These are phyloP conservation scores for Cadophora luteo-olivacea DNA, from an alignment of 2,329 filamentous ascomycete species.

Conservation along the genomic window DNA sequence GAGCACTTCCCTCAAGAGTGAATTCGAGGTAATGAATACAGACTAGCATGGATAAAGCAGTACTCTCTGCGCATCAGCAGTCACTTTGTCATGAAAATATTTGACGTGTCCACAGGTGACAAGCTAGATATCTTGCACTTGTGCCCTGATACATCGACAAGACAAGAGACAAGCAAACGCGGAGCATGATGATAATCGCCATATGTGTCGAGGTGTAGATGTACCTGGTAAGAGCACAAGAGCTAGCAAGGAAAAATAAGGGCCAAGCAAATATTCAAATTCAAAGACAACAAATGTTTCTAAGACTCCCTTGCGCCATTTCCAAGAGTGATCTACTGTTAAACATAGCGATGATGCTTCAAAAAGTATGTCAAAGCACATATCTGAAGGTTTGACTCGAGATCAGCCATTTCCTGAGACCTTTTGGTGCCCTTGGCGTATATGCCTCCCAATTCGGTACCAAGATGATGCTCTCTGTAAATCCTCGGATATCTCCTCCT, in stretches of 20 bases:
- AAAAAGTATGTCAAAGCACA: slow-evolving; percentile 31
- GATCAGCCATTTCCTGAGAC: slow-evolving; percentile 67
- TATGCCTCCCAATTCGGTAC: slow-evolving; percentile 75
- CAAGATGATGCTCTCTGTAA: slow-evolving; percentile 82
- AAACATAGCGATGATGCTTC: background rate
- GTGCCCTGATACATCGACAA: background rate
- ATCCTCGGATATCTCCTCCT: slow-evolving; percentile 69
- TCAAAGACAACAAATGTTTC: background rate
- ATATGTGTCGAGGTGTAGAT: background rate
- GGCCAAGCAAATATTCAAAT: background rate
- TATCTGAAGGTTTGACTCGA: slow-evolving; percentile 75
- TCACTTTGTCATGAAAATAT: background rate
- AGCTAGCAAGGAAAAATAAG: background rate
- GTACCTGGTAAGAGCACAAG: background rate
- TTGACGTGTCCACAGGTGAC: background rate
- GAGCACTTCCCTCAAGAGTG: background rate
- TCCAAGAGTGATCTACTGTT: background rate
- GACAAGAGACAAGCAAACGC: background rate
- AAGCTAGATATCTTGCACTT: background rate
- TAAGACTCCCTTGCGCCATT: background rate
- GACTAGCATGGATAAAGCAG: background rate
- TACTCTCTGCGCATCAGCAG: background rate
- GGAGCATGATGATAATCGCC: background rate
- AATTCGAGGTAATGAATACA: background rate
- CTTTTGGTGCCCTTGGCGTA: slow-evolving; percentile 58